phyloP scores from a whole-genome alignment of 805 yeast species.

The Wickerhamiella alocasiicola region DNA sequence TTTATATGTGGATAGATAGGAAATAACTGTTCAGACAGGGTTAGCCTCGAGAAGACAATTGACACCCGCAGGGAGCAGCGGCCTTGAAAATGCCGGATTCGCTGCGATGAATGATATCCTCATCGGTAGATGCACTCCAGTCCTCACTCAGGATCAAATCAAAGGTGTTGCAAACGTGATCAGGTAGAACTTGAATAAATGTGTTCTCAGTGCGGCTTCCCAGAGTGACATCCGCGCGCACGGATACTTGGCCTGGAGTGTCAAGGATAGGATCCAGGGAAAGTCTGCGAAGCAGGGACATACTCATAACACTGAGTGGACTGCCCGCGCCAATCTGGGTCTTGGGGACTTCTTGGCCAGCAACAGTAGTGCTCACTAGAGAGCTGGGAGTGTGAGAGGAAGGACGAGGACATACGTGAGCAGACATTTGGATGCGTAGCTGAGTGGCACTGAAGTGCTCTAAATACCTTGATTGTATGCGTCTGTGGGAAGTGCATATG shows the following conservation, averaged over 20 bases:
- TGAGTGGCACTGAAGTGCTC: too few species aligned
- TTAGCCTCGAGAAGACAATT: not conserved
- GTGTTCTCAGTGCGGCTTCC: constrained; percentile 7
- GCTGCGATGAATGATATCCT: not conserved
- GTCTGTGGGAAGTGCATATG: too few species aligned
- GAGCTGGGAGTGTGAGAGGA: constrained; percentile 7
- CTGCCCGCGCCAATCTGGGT: constrained; percentile 12
- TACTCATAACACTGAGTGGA: constrained; percentile 10
- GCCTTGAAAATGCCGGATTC: constrained; percentile 6
- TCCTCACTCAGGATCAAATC: constrained; percentile 12
- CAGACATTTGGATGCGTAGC: too few species aligned
- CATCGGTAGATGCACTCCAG: constrained; percentile 7
- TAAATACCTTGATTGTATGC: too few species aligned
- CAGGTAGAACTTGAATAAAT: constrained; percentile 10
- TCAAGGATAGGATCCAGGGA: constrained; percentile 6
- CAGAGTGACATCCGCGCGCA: constrained; percentile 4
- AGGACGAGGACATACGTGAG: constrained; percentile 10
- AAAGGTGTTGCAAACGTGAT: constrained; percentile 10
- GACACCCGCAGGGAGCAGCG: constrained; percentile 8
- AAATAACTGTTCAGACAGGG: not conserved
- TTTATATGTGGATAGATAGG: not conserved
- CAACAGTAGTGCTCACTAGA: constrained; percentile 6
- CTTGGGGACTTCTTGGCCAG: constrained; percentile 7
- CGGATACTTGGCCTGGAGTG: constrained; percentile 11
- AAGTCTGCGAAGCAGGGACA: constrained; percentile 10